Evolutionary conservation across 345 rosid species (phyloP), one percentile per base, ranked within the genome.

Genomic region (Kernera saxatilis): DNA sequence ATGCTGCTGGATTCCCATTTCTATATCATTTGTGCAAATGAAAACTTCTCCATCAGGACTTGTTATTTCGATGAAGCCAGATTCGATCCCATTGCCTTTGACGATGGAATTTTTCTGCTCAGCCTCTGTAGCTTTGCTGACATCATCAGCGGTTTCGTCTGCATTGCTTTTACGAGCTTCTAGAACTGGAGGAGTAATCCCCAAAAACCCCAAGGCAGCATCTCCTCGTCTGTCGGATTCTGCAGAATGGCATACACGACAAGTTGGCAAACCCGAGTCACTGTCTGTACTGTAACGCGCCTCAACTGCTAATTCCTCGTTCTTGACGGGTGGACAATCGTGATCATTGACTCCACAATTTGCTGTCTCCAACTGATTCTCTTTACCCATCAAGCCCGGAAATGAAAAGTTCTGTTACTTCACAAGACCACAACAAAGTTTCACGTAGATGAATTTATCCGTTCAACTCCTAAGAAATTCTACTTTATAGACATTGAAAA

Each of bases 191-290:
- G 84, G 85, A 55, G 67, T 43, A 51, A 93, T 93, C 13, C 94
- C 96, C 72, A 93, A 59, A 79, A 85, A 79, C 35, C 82, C 91
- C 61, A 93, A 85, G 2, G 88, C 97, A 29, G 72, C 77, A 78
- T 93, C 98, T 61, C 98, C 98, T 55, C 83, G 70, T 75, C 78
- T 89, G 67, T 93, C 98, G 29, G 98, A 88, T 79, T 93, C 97
- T 63, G 82, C 84, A 81, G 96, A 91, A 17, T 93, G 98, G 83
- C 98, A 93, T 14, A 93, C 98, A 54, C 98, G 98, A 69, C 98
- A 93, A 64, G 85, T 67, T 44, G 90, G 78, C 53, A 79, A 49
- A 25, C 92, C 89, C 2, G 80, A 79, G 79, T 92, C 96, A 67
- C 76, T 90, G 74, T 93, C 98, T 60, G 80, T 57, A 79, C 94